These are phyloP conservation scores for Corrigiola litoralis DNA, from an alignment of 179 eudicot species.

Conservation along the genomic window DNA sequence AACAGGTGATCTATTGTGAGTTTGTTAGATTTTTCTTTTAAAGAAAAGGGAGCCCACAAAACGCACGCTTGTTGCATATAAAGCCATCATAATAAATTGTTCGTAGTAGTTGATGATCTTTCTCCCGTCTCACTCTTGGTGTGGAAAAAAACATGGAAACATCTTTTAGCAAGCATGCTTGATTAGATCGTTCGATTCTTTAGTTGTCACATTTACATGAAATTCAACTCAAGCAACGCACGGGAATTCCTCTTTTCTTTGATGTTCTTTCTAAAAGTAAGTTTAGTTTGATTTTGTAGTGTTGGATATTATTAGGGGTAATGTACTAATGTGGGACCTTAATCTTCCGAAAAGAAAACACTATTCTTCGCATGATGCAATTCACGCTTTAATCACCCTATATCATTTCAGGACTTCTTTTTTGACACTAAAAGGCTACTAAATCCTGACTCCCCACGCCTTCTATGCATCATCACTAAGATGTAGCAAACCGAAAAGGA, in stretches of 20 bases:
- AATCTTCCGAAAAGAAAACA: conserved; percentile 4
- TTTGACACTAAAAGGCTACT: conserved; percentile 5
- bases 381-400: conserved; percentile 20
- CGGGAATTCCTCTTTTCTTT: neutral
- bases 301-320: neutral
- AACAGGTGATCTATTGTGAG: neutral
- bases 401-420: conserved; percentile 6
- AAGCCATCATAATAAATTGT: conserved; percentile 16
- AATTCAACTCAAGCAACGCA: conserved; percentile 16
- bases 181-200: conserved; percentile 11
- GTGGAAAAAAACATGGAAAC: conserved; percentile 9
- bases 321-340: conserved; percentile 19
- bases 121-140: neutral
- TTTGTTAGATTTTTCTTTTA: neutral
- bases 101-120: conserved; percentile 1
- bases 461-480: conserved; percentile 12
- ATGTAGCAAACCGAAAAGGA: neutral
- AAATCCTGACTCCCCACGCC: conserved; percentile 1
- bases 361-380: conserved; percentile 13
- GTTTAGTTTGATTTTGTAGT: neutral
- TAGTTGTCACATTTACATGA: too few species aligned
- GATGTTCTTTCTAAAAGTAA: neutral
- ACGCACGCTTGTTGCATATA: conserved; percentile 28
- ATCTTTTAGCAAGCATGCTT: conserved; percentile 21
- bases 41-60: conserved; percentile 17